Percentiles rank a stretch among this genome's conserved stretches.
Evolutionary conservation across 192 early-diverging fungal genomes (phyloP).

Genomic region (Coemansia sp.): DNA sequence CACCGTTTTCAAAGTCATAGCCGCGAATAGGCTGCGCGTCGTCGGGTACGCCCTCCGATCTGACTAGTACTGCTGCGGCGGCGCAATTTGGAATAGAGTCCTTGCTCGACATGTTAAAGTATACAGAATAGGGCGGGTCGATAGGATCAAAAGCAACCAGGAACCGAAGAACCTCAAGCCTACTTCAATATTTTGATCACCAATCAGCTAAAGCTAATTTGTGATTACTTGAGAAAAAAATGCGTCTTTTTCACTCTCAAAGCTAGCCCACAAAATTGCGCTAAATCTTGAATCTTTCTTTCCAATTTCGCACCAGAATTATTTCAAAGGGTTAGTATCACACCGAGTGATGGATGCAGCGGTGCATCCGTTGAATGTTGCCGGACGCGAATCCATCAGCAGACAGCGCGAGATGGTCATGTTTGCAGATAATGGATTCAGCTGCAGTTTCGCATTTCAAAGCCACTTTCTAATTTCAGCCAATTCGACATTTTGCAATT

Average conservation of each 20-base stretch:
- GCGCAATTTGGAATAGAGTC: constrained; percentile 32
- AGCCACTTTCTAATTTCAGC: background rate
- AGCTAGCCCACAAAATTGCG: background rate
- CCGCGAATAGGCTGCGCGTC: constrained; percentile 65
- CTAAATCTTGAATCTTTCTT: constrained; percentile 22
- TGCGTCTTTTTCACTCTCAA: background rate
- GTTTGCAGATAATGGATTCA: background rate
- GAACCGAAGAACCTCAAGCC: background rate
- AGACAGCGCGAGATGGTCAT: background rate
- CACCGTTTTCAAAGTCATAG: constrained; percentile 88
- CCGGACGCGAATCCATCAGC: constrained; percentile 2
- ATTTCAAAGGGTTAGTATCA: constrained; percentile 17
- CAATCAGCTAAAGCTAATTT: background rate
- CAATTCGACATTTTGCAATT: background rate
- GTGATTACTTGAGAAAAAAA: background rate
- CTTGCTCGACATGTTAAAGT: background rate
- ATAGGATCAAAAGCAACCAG: background rate
- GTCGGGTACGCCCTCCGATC: constrained; percentile 68
- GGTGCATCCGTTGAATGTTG: constrained; percentile 1
- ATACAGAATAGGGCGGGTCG: background rate
- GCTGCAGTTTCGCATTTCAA: background rate
- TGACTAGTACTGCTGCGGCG: constrained; percentile 62
- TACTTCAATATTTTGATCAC: background rate
- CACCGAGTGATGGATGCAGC: constrained; percentile 5
- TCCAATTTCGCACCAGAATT: constrained; percentile 35